Evolutionary conservation across 2,329 filamentous ascomycete genomes (phyloP).

Genomic region (Alternaria brassicicola): DNA sequence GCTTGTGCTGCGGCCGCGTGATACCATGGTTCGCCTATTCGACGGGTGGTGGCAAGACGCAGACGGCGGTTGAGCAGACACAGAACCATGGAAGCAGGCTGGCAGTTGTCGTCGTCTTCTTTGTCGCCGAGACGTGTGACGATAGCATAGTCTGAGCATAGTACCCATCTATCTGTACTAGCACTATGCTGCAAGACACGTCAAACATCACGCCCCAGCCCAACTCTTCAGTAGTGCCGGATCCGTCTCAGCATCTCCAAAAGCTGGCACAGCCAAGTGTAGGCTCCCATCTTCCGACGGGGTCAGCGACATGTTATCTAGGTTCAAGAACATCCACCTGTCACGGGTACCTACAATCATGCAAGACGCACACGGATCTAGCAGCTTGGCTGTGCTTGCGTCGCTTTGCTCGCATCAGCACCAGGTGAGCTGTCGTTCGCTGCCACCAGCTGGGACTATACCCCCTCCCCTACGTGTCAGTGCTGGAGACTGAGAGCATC

Average conservation of each 20-base stretch:
- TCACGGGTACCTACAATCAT: neutral
- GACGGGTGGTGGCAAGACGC: neutral
- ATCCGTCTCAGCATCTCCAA: neutral
- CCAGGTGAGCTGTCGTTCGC: neutral
- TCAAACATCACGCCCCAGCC: neutral
- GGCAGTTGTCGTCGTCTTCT: neutral
- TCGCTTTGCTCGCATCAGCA: neutral
- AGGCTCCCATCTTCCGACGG: neutral
- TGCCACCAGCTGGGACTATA: neutral
- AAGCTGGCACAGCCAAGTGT: neutral
- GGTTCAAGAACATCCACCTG: neutral
- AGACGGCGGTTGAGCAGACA: neutral
- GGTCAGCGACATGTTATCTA: neutral
- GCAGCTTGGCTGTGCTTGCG: neutral
- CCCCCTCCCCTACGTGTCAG: neutral
- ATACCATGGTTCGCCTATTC: neutral
- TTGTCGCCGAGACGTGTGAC: conserved; percentile 1
- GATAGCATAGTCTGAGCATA: neutral
- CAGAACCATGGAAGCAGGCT: neutral
- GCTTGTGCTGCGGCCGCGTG: neutral
- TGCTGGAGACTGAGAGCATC: neutral
- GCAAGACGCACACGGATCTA: neutral
- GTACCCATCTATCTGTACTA: neutral
- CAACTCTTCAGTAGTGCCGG: neutral
- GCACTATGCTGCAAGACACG: neutral